Percentiles rank a stretch among this genome's conserved stretches.
These are phyloP conservation scores for Exserohilum turcica DNA, from an alignment of 2,329 filamentous ascomycete species.

Conservation along the genomic window DNA sequence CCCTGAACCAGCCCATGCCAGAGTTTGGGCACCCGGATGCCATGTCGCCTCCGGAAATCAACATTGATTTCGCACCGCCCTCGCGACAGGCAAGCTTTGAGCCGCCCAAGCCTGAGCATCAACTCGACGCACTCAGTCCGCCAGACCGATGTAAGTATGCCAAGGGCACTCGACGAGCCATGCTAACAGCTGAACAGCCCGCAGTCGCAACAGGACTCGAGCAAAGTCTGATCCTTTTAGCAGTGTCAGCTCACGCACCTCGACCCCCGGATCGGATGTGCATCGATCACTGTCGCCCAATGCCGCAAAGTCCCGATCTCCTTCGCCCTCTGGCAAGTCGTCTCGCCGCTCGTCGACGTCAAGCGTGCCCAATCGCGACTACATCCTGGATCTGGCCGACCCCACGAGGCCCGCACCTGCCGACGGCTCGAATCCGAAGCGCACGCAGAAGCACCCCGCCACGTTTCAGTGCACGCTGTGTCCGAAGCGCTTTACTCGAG, in stretches of 20 bases:
- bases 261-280: conserved; percentile 48
- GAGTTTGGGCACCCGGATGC: conserved; percentile 72
- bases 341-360: conserved; percentile 58
- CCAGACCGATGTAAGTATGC: conserved; percentile 66
- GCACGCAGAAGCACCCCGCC: conserved; percentile 96
- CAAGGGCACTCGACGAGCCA: conserved; percentile 19
- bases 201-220: conserved; percentile 60
- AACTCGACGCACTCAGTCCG: conserved; percentile 79
- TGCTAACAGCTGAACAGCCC: conserved; percentile 48
- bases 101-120: conserved; percentile 65
- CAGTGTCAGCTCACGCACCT: conserved; percentile 53
- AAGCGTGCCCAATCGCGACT: conserved; percentile 64
- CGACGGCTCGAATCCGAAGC: conserved; percentile 62
- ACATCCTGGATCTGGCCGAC: conserved; percentile 90
- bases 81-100: conserved; percentile 70
- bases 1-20: conserved; percentile 55
- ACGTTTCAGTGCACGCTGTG: conserved; percentile 95
- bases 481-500: conserved; percentile 93
- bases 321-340: conserved; percentile 55
- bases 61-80: conserved; percentile 87
- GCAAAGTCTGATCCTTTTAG: conserved; percentile 66
- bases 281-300: conserved; percentile 52
- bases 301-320: conserved; percentile 52
- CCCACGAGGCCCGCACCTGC: conserved; percentile 72
- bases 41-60: conserved; percentile 93